These are phyloP conservation scores for Acidiella bohemica DNA, from an alignment of 495 filamentous ascomycete species.

Conservation along the genomic window DNA sequence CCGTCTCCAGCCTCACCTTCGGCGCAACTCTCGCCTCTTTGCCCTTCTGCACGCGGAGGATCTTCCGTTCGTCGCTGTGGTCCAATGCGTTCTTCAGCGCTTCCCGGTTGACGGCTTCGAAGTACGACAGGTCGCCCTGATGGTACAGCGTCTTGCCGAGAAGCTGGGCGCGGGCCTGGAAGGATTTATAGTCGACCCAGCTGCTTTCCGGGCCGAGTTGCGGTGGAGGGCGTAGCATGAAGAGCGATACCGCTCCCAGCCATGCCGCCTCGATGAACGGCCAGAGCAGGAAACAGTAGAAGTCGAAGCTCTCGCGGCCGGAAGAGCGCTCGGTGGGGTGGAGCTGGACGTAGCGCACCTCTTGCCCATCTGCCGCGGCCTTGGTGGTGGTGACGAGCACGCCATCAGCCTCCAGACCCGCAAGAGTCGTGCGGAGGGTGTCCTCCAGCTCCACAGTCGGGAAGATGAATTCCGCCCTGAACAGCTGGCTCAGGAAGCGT, in stretches of 20 bases:
- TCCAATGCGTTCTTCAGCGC: constrained; percentile 84
- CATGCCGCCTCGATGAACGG: constrained; percentile 89
- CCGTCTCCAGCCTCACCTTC: constrained; percentile 51
- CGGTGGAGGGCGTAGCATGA: constrained; percentile 67
- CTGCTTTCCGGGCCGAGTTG: constrained; percentile 35
- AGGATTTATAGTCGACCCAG: constrained; percentile 66
- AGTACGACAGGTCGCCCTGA: constrained; percentile 91
- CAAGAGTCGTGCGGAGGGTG: constrained; percentile 69
- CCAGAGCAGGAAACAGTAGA: constrained; percentile 97
- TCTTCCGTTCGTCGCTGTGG: constrained; percentile 81
- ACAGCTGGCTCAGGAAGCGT: constrained; percentile 77
- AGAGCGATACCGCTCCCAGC: constrained; percentile 75
- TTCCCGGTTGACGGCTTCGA: constrained; percentile 96
- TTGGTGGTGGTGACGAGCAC: constrained; percentile 63
- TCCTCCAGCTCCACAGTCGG: constrained; percentile 64
- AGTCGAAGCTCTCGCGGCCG: constrained; percentile 89
- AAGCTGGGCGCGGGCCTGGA: constrained; percentile 71
- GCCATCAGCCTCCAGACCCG: constrained; percentile 61
- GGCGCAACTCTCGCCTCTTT: constrained; percentile 43
- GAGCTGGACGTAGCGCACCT: constrained; percentile 55
- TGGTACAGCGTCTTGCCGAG: constrained; percentile 95
- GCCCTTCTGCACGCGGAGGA: constrained; percentile 56
- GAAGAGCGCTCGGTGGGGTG: constrained; percentile 56
- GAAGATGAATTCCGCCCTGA: constrained; percentile 95
- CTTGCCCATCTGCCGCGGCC: constrained; percentile 32